Conservation (phyloP, 1,284 basidiomycete genomes). For the Ceratobasidium theobromae region DNA sequence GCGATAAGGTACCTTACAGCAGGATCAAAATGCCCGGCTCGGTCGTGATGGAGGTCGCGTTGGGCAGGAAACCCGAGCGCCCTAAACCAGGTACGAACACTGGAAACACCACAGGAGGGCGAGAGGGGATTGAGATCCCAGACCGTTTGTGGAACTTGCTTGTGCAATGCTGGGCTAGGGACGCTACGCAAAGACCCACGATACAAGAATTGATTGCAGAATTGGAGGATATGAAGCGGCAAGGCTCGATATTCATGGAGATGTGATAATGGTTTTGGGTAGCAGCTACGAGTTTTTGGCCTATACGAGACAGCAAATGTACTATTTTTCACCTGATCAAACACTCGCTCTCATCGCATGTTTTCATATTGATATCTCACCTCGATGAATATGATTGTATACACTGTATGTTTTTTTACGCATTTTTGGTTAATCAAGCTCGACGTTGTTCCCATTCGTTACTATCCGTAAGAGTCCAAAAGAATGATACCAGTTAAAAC, state of each 20-base stretch:
- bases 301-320: too few species aligned
- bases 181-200: slow-evolving; percentile 21
- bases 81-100: background rate
- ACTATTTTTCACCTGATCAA: too few species aligned
- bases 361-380: too few species aligned
- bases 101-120: slow-evolving; percentile 2
- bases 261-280: background rate
- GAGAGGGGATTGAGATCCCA: slow-evolving; percentile 9
- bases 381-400: too few species aligned
- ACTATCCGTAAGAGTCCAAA: background rate
- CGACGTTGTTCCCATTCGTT: background rate
- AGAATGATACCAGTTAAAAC: background rate
- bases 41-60: slow-evolving; percentile 31
- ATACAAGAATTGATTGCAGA: slow-evolving; percentile 27
- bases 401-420: too few species aligned
- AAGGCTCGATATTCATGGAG: background rate
- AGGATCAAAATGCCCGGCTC: slow-evolving; percentile 31
- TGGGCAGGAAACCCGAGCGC: slow-evolving; percentile 15
- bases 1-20: slow-evolving; percentile 31
- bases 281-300: background rate
- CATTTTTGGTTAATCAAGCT: background rate
- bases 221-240: slow-evolving; percentile 17
- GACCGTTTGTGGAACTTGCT: slow-evolving; percentile 32
- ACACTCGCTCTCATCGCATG: too few species aligned
- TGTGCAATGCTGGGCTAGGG: slow-evolving; percentile 24